phyloP scores from a whole-genome alignment of 2,329 filamentous ascomycete species.

The Chaetomium strumarium region DNA sequence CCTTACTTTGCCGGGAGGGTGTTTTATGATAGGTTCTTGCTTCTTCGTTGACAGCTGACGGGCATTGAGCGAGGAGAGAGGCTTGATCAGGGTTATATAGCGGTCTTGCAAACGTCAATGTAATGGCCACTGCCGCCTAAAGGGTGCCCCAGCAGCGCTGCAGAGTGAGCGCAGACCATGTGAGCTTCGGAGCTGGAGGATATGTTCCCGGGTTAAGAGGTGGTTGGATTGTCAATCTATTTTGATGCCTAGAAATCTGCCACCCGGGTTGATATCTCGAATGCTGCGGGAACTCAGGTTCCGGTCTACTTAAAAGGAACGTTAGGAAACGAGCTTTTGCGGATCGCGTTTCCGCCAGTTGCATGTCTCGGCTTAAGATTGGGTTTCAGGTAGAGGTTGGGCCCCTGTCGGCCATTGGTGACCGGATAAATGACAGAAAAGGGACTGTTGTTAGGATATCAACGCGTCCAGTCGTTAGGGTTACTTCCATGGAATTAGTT shows the following conservation, averaged over 20 bases:
- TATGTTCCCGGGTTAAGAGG: not conserved
- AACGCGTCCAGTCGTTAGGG: too few species aligned
- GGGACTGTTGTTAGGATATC: too few species aligned
- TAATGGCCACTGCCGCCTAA: too few species aligned
- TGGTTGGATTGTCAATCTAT: constrained; percentile 3
- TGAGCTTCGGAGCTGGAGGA: not conserved
- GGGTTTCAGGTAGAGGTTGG: not conserved
- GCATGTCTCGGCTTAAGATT: not conserved
- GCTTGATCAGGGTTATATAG: not conserved
- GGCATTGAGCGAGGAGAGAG: too few species aligned
- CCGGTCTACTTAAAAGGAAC: not conserved
- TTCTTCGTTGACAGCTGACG: too few species aligned
- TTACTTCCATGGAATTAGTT: too few species aligned
- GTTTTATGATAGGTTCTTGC: too few species aligned
- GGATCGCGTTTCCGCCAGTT: not conserved
- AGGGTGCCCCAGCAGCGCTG: too few species aligned
- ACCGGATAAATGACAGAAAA: too few species aligned
- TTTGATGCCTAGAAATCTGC: not conserved
- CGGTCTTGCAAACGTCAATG: not conserved
- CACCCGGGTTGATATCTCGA: not conserved
- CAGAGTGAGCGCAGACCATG: not conserved
- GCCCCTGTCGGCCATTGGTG: too few species aligned
- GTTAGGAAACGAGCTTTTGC: not conserved
- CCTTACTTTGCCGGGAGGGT: too few species aligned
- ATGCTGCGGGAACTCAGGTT: constrained; percentile 4